These are phyloP conservation scores for Dispira simplex DNA, from an alignment of 192 early-diverging fungal species.

Conservation along the genomic window DNA sequence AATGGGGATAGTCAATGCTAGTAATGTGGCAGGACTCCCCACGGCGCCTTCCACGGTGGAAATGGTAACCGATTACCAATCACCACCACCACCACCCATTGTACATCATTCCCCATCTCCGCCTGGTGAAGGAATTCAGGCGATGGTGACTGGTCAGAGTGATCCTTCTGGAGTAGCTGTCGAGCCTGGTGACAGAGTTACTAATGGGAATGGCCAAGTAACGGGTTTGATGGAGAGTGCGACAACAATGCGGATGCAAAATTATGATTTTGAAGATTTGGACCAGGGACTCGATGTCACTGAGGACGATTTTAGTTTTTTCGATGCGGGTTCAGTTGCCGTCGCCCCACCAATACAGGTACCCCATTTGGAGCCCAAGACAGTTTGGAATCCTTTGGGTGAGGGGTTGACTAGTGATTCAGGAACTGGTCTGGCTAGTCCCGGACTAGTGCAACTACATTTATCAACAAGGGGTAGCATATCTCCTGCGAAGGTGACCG, in stretches of 20 bases:
- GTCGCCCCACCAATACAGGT: too few relatives aligned
- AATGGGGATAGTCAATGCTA: too few relatives aligned
- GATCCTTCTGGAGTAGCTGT: background rate
- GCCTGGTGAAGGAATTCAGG: background rate
- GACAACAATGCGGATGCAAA: background rate
- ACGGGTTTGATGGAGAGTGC: background rate
- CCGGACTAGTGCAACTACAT: too few relatives aligned
- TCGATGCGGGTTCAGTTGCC: conserved; percentile 1
- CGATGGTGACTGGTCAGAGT: background rate
- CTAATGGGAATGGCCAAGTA: background rate
- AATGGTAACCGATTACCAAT: background rate
- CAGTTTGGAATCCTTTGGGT: too few relatives aligned
- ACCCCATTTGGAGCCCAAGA: too few relatives aligned
- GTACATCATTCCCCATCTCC: background rate
- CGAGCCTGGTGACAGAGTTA: background rate
- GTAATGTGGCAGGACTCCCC: too few relatives aligned
- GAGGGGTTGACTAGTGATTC: too few relatives aligned
- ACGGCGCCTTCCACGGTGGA: background rate
- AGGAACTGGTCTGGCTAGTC: too few relatives aligned
- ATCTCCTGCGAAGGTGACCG: too few relatives aligned
- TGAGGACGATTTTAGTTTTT: conserved; percentile 11
- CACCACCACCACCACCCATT: background rate
- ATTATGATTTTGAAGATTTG: conserved; percentile 8
- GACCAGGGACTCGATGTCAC: conserved; percentile 3
- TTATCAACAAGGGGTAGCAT: too few relatives aligned